Evolutionary conservation across 2,329 filamentous ascomycete species (phyloP).

Genomic region (Ceratocystis cubensis): DNA sequence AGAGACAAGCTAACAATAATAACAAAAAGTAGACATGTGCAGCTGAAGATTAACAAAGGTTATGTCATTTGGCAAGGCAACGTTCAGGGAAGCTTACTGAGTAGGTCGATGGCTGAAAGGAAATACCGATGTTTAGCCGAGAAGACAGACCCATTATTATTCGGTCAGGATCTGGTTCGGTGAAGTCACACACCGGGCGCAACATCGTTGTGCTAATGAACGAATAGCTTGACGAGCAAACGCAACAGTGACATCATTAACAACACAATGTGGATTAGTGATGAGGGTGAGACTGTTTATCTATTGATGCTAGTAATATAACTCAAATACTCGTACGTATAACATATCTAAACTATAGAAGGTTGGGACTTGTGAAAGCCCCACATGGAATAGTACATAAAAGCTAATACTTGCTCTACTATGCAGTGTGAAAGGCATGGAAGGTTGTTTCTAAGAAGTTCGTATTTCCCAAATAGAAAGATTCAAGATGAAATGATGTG

Average conservation of each 20-base stretch:
- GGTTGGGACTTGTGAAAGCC: too few species aligned
- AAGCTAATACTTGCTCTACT: neutral
- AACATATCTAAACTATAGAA: too few species aligned
- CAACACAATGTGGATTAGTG: too few species aligned
- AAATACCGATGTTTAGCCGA: neutral
- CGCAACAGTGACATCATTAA: too few species aligned
- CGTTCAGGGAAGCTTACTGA: neutral
- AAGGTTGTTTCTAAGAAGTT: slow-evolving; percentile 3
- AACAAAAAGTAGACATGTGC: neutral
- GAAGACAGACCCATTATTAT: neutral
- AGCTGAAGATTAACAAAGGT: neutral
- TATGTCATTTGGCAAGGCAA: slow-evolving; percentile 5
- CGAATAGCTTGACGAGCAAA: too few species aligned
- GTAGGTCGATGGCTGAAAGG: neutral
- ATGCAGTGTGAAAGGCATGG: neutral
- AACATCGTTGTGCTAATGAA: neutral
- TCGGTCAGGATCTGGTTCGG: neutral
- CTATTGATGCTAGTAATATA: too few species aligned
- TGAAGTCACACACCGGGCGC: neutral
- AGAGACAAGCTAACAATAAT: neutral
- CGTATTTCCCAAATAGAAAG: slow-evolving; percentile 8
- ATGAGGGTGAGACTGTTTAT: too few species aligned
- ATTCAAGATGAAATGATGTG: slow-evolving; percentile 5
- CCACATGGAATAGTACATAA: too few species aligned
- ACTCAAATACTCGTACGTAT: too few species aligned